Base-by-base conservation (phyloP, 2,329 filamentous ascomycete species). In the Talaromyces islandicus region DNA sequence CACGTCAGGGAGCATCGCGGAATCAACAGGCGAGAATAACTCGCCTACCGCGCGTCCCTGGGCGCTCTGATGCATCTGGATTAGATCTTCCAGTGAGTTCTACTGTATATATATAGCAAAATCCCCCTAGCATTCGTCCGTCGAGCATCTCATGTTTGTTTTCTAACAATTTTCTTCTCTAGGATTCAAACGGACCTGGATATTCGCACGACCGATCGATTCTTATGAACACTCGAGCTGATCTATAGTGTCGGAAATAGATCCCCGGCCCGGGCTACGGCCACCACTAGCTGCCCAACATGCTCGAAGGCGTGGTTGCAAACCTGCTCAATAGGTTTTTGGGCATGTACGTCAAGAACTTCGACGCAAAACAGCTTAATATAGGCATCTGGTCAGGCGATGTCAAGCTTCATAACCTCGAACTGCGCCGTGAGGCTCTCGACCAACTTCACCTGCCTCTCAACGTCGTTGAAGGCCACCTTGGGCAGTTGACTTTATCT, bases 301-400 rank as follows among this genome's bases (percentile, higher is more conserved):
- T 99, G 94, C 86, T 99, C 80, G 94, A 99, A 84, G 91, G 92
- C 68, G 84, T 99, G 68, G 94, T 97, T 65, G 92, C 94, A 69
- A 95, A 93, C 78, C 83, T 99, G 81, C 88, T 99, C 69, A 99
- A 99, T 81, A 90, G 95, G 81, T 97, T 99, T 79, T 80, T 99
- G 85, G 95, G 94, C 83, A 96, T 97, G 89, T 99, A 99, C 77
- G 93, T 99, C 77, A 92, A 96, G 84, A 97, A 99, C 78, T 99
- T 99, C 75, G 94, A 99, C 77, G 91, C 94, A 58, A 89, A 91
- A 70, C 94, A 99, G 80, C 84, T 99, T 66, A 99, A 99, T 74
- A 92, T 99, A 64, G 94, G 95, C 64, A 99, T 99, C 70, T 99
- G 93, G 94, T 96, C 91, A 24, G 94, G 95, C 69, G 94, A 99